Percentiles rank a stretch among this genome's conserved stretches.
phyloP scores from a whole-genome alignment of 805 yeast genomes.

The Lipomyces kockii region DNA sequence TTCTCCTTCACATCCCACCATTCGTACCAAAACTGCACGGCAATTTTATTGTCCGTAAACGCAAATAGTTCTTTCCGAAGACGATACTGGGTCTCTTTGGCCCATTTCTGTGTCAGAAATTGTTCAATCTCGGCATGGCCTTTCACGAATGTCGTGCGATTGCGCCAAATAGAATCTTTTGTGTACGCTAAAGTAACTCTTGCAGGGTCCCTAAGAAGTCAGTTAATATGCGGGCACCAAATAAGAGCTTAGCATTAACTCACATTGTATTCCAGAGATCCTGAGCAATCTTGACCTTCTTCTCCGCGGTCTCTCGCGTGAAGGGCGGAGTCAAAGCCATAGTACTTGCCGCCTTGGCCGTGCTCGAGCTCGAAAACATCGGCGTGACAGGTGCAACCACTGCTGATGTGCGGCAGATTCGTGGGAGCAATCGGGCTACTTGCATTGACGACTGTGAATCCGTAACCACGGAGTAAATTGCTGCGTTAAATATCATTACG shows the following conservation, averaged over 20 bases:
- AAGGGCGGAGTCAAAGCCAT: constrained; percentile 26
- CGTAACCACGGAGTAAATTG: too few relatives aligned
- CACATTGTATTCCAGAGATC: constrained; percentile 33
- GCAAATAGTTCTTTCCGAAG: constrained; percentile 35
- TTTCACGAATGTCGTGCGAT: constrained; percentile 25
- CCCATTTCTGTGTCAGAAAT: constrained; percentile 31
- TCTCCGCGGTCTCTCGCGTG: constrained; percentile 23
- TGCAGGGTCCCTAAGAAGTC: constrained; percentile 17
- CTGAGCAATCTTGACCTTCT: constrained; percentile 34
- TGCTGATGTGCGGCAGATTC: too few relatives aligned
- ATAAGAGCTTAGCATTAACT: background rate
- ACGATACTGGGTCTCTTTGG: constrained; percentile 24
- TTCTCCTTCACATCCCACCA: constrained; percentile 19
- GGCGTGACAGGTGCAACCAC: too few relatives aligned
- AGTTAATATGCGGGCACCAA: background rate
- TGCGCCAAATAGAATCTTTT: constrained; percentile 32
- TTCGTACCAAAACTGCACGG: constrained; percentile 37
- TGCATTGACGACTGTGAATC: too few relatives aligned
- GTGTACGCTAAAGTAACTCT: constrained; percentile 29
- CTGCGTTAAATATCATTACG: too few relatives aligned
- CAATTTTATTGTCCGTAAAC: constrained; percentile 28
- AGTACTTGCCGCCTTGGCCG: background rate
- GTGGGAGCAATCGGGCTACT: too few relatives aligned
- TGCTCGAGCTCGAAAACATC: too few relatives aligned
- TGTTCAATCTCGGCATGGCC: constrained; percentile 29